These are phyloP conservation scores for Gypsophila paniculata DNA, from an alignment of 179 eudicot species.

Conservation along the genomic window DNA sequence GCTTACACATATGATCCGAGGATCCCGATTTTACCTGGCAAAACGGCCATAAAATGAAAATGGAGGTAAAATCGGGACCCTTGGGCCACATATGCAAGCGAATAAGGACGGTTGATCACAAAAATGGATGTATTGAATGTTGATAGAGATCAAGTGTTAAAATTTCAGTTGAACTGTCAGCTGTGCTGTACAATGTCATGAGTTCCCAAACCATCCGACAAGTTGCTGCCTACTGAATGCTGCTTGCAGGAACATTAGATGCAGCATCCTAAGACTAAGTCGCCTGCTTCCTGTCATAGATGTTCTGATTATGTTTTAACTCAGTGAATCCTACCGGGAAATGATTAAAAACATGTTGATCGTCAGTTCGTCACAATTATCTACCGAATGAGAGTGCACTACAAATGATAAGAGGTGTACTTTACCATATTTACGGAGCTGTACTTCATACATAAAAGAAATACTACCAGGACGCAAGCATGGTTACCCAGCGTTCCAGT, in stretches of 20 bases:
- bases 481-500: constrained; percentile 20
- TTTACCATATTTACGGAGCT: neutral
- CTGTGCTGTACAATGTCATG: neutral
- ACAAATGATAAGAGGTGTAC: neutral
- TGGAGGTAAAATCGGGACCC: neutral
- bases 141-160: too few relatives aligned
- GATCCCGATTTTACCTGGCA: neutral
- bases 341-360: neutral
- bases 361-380: neutral
- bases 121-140: too few relatives aligned
- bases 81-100: too few relatives aligned
- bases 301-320: neutral
- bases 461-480: neutral
- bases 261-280: neutral
- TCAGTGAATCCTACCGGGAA: neutral
- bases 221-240: neutral
- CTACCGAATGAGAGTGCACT: neutral
- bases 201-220: neutral
- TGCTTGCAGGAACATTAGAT: neutral
- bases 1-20: neutral
- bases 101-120: too few relatives aligned
- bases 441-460: neutral
- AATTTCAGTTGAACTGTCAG: neutral
- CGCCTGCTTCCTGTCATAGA: neutral
- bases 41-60: neutral